Conservation (phyloP, 345 rosid genomes). For the Salix viminalis region DNA sequence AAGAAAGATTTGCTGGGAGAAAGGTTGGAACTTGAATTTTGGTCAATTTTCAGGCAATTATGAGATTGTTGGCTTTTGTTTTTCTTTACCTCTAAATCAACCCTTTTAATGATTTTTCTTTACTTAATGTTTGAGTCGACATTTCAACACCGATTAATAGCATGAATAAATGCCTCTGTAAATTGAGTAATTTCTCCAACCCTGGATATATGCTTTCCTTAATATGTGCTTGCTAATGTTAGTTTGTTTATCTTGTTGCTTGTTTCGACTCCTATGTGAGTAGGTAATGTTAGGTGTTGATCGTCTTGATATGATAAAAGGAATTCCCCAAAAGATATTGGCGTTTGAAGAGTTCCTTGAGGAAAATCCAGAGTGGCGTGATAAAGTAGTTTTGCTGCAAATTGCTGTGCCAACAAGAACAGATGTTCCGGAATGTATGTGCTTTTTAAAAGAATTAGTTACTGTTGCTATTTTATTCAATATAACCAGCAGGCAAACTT, state of each 20-base stretch:
- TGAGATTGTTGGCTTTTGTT: not conserved
- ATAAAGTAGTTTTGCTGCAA: constrained; percentile 58
- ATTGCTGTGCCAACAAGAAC: constrained; percentile 65
- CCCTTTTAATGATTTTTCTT: not conserved
- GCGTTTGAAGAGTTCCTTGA: constrained; percentile 59
- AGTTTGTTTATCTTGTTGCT: not conserved
- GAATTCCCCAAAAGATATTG: constrained; percentile 61
- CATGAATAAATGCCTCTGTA: not conserved
- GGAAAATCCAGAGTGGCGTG: constrained; percentile 60
- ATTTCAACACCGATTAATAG: not conserved
- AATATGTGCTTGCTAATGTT: not conserved
- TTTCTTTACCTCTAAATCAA: not conserved
- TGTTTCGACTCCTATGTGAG: constrained; percentile 17
- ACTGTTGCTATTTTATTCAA: not conserved
- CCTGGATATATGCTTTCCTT: not conserved
- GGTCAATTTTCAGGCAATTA: not conserved
- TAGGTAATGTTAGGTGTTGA: constrained; percentile 67
- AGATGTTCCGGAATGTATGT: constrained; percentile 50
- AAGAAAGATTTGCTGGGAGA: constrained; percentile 52
- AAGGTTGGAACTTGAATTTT: constrained; percentile 38
- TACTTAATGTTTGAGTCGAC: not conserved
- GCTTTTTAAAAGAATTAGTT: too few relatives aligned
- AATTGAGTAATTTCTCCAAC: not conserved
- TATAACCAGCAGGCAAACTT: not conserved
- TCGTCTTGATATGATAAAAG: constrained; percentile 65